These are phyloP conservation scores for Trichothecium roseum DNA, from an alignment of 2,329 filamentous ascomycete species.

Conservation along the genomic window DNA sequence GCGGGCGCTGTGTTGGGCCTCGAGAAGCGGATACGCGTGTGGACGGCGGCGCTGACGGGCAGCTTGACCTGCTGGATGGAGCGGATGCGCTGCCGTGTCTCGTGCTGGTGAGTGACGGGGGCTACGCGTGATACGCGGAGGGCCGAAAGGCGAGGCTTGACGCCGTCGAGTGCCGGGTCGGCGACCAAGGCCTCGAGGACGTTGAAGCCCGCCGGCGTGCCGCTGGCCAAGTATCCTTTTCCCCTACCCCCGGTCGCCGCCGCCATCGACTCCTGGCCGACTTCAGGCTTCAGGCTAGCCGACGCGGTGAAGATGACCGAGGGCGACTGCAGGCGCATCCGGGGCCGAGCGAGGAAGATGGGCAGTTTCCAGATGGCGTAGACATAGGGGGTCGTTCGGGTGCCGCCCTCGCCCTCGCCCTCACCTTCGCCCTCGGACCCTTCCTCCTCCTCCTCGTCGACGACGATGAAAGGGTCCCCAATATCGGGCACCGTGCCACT, in stretches of 20 bases:
- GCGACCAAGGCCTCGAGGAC: slow-evolving; percentile 63
- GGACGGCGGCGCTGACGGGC: slow-evolving; percentile 57
- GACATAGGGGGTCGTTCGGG: slow-evolving; percentile 27
- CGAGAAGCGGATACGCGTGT: slow-evolving; percentile 64
- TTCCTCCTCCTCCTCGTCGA: slow-evolving; percentile 26
- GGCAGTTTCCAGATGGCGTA: slow-evolving; percentile 51
- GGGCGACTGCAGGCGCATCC: slow-evolving; percentile 56
- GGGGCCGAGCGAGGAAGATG: slow-evolving; percentile 46
- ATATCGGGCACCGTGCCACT: slow-evolving; percentile 39
- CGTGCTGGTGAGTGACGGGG: slow-evolving; percentile 52
- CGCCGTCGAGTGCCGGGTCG: slow-evolving; percentile 52
- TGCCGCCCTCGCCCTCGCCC: slow-evolving; percentile 11
- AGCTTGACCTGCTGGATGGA: slow-evolving; percentile 53
- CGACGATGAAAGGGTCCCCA: slow-evolving; percentile 38
- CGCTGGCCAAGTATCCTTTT: slow-evolving; percentile 59
- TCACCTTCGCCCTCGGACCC: slow-evolving; percentile 14
- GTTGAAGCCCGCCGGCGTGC: slow-evolving; percentile 60
- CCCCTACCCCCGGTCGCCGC: slow-evolving; percentile 9
- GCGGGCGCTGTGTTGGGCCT: slow-evolving; percentile 48
- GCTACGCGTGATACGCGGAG: slow-evolving; percentile 65
- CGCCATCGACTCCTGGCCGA: slow-evolving; percentile 13
- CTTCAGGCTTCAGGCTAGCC: slow-evolving; percentile 46
- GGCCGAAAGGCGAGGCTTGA: slow-evolving; percentile 59
- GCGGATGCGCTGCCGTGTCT: slow-evolving; percentile 52
- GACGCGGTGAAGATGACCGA: slow-evolving; percentile 54